These are phyloP conservation scores for Mycena citricolor DNA, from an alignment of 1,284 basidiomycete species.

Conservation along the genomic window DNA sequence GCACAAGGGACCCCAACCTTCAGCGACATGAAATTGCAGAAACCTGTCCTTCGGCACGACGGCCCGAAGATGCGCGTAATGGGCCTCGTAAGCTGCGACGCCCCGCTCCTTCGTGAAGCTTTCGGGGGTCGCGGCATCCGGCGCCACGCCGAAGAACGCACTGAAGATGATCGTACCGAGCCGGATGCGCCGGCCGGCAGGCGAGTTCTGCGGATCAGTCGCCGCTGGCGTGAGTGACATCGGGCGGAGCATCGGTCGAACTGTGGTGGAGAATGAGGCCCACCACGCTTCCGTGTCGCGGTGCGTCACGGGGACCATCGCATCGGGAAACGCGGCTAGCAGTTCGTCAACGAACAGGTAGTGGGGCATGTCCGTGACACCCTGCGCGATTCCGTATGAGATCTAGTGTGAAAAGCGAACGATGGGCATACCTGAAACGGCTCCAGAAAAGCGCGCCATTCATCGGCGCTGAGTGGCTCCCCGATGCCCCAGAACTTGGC, in stretches of 20 bases:
- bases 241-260: neutral
- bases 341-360: conserved; percentile 4
- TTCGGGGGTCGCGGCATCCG: no score
- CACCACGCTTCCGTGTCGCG: conserved; percentile 7
- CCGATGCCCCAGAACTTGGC: conserved; percentile 9
- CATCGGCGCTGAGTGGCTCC: conserved; percentile 2
- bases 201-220: no score
- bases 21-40: conserved; percentile 8
- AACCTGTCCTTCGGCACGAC: conserved; percentile 1
- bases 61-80: conserved; percentile 1
- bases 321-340: conserved; percentile 7
- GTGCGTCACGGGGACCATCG: conserved; percentile 3
- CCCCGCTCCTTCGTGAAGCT: no score
- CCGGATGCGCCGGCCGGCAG: no score
- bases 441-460: conserved; percentile 7
- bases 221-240: no score
- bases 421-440: neutral
- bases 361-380: conserved; percentile 6
- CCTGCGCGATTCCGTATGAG: neutral
- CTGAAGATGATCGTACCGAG: no score
- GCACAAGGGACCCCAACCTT: conserved; percentile 11
- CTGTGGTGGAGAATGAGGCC: conserved; percentile 1
- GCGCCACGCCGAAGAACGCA: no score
- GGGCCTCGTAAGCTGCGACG: conserved; percentile 2
- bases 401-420: no score